These are phyloP conservation scores for Aspergillus brasiliensis DNA, from an alignment of 2,329 filamentous ascomycete genomes.

Conservation along the genomic window DNA sequence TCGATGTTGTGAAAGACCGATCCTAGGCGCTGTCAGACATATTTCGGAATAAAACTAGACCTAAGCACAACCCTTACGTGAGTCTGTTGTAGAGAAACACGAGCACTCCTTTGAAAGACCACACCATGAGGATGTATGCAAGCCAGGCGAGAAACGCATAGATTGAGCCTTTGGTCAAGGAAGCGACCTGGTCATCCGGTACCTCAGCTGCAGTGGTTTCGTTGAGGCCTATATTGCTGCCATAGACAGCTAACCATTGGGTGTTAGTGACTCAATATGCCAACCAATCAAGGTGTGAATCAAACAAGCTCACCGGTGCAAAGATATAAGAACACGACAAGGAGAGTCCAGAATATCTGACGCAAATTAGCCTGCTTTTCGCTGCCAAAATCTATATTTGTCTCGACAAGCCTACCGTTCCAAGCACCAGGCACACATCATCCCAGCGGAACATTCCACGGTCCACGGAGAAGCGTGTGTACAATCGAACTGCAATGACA, in stretches of 20 bases:
- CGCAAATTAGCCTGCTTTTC: background rate
- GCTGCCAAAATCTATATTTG: background rate
- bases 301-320: constrained; percentile 12
- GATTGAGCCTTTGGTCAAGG: constrained; percentile 13
- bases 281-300: too few species aligned
- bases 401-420: constrained; percentile 5
- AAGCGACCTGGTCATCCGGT: constrained; percentile 10
- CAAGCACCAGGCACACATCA: constrained; percentile 17
- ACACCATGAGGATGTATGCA: constrained; percentile 22
- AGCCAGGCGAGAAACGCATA: constrained; percentile 22
- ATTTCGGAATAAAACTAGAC: background rate
- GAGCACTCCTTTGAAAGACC: constrained; percentile 22
- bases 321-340: constrained; percentile 18
- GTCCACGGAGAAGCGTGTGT: constrained; percentile 19
- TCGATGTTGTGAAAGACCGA: constrained; percentile 22
- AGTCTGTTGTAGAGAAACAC: constrained; percentile 21
- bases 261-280: background rate
- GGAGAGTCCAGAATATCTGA: constrained; percentile 22
- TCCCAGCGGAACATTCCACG: constrained; percentile 20
- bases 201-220: constrained; percentile 14
- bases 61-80: constrained; percentile 14
- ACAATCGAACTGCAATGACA: constrained; percentile 20
- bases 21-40: constrained; percentile 3
- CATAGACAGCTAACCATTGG: constrained; percentile 6
- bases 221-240: constrained; percentile 18